Evolutionary conservation across 768 basidiomycete genomes (phyloP).

Genomic region (Glaciozyma antarctica): DNA sequence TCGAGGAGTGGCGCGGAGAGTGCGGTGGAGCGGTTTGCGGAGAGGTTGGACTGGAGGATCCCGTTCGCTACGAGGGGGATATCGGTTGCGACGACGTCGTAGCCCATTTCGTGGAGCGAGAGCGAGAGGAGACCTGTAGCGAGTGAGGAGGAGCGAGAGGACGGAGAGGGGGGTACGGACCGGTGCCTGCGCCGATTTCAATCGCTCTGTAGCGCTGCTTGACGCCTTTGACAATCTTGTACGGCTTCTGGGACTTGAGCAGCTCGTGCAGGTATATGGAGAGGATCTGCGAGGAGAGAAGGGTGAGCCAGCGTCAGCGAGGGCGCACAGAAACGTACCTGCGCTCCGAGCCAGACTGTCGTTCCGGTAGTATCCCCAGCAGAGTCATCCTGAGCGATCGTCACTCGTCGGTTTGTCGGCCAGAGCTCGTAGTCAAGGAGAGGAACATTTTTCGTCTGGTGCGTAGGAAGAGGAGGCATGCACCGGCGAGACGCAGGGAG

Average conservation of each 20-base stretch:
- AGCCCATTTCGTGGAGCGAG: constrained; percentile 57
- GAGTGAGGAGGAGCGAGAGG: constrained; percentile 51
- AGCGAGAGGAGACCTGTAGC: constrained; percentile 44
- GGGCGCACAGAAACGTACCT: constrained; percentile 6
- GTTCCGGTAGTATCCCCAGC: constrained; percentile 20
- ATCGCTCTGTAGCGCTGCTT: constrained; percentile 38
- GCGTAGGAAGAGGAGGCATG: not conserved
- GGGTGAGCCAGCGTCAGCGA: not conserved
- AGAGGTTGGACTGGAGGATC: constrained; percentile 58
- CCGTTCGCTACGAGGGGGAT: constrained; percentile 53
- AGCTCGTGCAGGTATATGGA: constrained; percentile 21
- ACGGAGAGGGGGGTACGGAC: constrained; percentile 37
- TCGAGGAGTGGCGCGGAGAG: constrained; percentile 39
- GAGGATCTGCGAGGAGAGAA: constrained; percentile 9
- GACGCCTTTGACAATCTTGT: not conserved
- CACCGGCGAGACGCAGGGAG: too few relatives aligned
- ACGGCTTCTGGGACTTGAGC: not conserved
- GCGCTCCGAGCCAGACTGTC: constrained; percentile 27
- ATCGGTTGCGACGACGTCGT: constrained; percentile 70
- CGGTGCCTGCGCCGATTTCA: constrained; percentile 76
- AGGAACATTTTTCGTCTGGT: not conserved
- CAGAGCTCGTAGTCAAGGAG: not conserved
- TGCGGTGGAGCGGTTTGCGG: constrained; percentile 43
- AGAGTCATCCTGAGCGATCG: constrained; percentile 6
- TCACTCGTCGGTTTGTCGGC: not conserved